These are phyloP conservation scores for Scolecobasidium constrictum DNA, from an alignment of 2,329 filamentous ascomycete species.

Conservation along the genomic window DNA sequence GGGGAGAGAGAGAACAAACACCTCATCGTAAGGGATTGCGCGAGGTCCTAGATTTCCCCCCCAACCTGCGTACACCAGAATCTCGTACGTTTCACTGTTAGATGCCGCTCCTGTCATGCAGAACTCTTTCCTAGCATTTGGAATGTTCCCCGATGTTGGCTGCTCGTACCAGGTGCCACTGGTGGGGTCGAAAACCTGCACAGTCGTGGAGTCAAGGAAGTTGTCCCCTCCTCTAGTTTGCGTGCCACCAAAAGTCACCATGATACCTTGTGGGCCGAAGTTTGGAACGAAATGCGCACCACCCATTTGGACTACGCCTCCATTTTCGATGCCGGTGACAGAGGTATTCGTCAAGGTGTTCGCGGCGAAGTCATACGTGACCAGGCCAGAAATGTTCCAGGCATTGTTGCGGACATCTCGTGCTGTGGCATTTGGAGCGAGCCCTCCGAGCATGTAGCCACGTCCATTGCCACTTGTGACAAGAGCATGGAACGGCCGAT, in stretches of 20 bases:
- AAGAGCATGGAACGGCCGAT: conserved; percentile 7
- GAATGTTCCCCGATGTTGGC: conserved; percentile 29
- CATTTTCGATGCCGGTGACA: conserved; percentile 3
- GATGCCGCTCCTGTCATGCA: conserved; percentile 18
- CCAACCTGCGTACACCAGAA: conserved; percentile 1
- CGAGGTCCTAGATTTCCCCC: not conserved
- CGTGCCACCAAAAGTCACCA: conserved; percentile 10
- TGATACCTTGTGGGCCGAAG: conserved; percentile 10
- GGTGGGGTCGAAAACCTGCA: not conserved
- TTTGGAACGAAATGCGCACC: conserved; percentile 8
- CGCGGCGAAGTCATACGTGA: conserved; percentile 9
- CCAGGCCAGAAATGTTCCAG: conserved; percentile 8
- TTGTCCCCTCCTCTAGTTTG: not conserved
- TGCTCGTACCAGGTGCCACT: conserved; percentile 29
- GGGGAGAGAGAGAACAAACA: conserved; percentile 35
- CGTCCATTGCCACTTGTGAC: conserved; percentile 9
- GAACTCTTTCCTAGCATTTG: conserved; percentile 31
- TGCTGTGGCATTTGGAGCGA: not conserved
- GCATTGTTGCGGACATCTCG: not conserved
- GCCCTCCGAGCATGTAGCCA: conserved; percentile 11
- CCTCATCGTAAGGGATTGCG: conserved; percentile 28
- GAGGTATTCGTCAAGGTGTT: conserved; percentile 9
- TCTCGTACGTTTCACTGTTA: conserved; percentile 1
- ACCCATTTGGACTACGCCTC: conserved; percentile 5
- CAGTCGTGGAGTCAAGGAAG: not conserved